Evolutionary conservation across 495 filamentous ascomycete species (phyloP), one percentile per base, ranked within the genome.

Genomic region (Tuber magnatum): DNA sequence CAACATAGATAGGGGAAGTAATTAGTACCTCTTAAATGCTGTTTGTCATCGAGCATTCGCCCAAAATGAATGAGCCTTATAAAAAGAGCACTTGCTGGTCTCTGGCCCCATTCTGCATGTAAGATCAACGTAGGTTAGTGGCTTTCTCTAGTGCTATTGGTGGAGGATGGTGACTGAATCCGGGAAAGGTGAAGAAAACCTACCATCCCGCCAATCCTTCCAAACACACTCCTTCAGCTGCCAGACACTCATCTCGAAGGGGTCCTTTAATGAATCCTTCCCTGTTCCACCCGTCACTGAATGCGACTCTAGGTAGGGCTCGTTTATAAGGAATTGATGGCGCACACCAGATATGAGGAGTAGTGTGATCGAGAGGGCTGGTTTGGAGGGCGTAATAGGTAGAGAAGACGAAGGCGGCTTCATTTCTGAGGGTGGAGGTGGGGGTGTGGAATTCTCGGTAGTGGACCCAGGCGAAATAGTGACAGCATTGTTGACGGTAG

Each of bases 231-330:
- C 81, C 75, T 83, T 83, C 56, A 83, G 65, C 77, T 82, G 78
- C 70, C 68, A 76, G 69, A 83, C 81, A 22, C 73, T 82, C 78
- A 83, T 82, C 65, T 82, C 78, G 24, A 83, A 69, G 20, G 81
- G 81, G 74, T 83, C 81, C 24, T 40, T 77, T 44, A 80, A 71
- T 24, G 74, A 41, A 32, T 81, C 80, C 76, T 78, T 81, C 40
- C 76, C 76, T 44, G 71, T 39, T 61, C 68, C 48, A 38, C 65
- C 51, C 39, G 76, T 81, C 14, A 81, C 77, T 18, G 73, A 72
- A 72, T 83, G 75, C 86, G 87, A 79, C 89, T 92, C 93, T 91
- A 97, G 39, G 80, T 86, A 80, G 83, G 70, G 71, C 83, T 9
- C 93, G 87, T 76, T 90, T 88, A 77, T 88, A 85, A 73, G 86